Evolutionary conservation across 2,329 filamentous ascomycete genomes (phyloP).

Genomic region (Lachnellula suecica): DNA sequence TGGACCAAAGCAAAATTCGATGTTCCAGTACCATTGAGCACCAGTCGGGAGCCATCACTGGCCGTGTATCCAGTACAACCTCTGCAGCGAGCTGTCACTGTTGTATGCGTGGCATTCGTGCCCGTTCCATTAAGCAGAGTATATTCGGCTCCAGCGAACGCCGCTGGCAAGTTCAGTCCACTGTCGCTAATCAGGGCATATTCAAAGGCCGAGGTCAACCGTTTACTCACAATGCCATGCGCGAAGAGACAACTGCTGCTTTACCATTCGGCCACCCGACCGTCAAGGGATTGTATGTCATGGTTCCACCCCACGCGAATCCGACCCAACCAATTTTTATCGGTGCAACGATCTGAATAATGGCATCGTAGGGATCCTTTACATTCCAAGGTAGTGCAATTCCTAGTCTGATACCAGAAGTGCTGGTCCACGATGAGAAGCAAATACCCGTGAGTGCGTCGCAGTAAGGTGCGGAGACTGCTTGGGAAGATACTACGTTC

Average conservation of each 20-base stretch:
- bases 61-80: slow-evolving; percentile 8
- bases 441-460: slow-evolving; percentile 18
- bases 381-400: slow-evolving; percentile 16
- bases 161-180: slow-evolving; percentile 7
- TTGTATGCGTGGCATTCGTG: slow-evolving; percentile 11
- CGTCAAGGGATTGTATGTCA: slow-evolving; percentile 18
- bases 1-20: slow-evolving; percentile 7
- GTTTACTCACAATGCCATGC: slow-evolving; percentile 14
- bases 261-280: slow-evolving; percentile 16
- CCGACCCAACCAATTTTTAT: slow-evolving; percentile 14
- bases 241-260: slow-evolving; percentile 10
- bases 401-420: slow-evolving; percentile 8
- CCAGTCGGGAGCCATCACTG: background rate
- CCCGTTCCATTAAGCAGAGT: slow-evolving; percentile 11
- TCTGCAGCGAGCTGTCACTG: slow-evolving; percentile 9
- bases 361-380: slow-evolving; percentile 12
- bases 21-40: slow-evolving; percentile 1
- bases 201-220: background rate
- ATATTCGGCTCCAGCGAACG: slow-evolving; percentile 12
- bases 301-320: slow-evolving; percentile 20
- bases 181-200: slow-evolving; percentile 2
- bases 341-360: slow-evolving; percentile 16
- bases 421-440: slow-evolving; percentile 13
- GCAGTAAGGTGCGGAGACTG: slow-evolving; percentile 10
- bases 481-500: slow-evolving; percentile 10